Conservation (phyloP, 768 basidiomycete species). For the Tylopilus sp. region DNA sequence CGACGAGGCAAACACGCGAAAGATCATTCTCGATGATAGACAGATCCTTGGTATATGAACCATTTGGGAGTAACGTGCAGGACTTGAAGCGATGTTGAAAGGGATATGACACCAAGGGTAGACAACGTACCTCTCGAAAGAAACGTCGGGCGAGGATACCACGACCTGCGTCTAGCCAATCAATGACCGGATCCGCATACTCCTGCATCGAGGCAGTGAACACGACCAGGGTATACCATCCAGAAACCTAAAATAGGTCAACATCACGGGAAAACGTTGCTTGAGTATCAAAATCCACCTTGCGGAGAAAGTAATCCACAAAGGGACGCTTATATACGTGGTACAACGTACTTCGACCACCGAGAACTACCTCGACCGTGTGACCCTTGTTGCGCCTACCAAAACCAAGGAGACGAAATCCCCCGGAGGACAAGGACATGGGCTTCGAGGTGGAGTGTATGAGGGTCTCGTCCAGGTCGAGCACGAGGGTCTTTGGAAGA, state of each 20-base stretch:
- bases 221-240: constrained; percentile 98
- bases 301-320: constrained; percentile 91
- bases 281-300: constrained; percentile 46
- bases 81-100: constrained; percentile 47
- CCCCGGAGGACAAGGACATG: constrained; percentile 43
- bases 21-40: constrained; percentile 86
- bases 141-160: constrained; percentile 86
- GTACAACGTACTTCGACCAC: constrained; percentile 86
- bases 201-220: constrained; percentile 99
- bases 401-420: constrained; percentile 62
- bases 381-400: constrained; percentile 64
- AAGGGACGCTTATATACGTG: constrained; percentile 99
- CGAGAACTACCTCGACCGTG: constrained; percentile 90
- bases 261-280: background rate
- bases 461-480: constrained; percentile 97
- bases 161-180: constrained; percentile 95
- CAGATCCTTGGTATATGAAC: constrained; percentile 93
- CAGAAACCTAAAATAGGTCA: constrained; percentile 68
- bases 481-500: constrained; percentile 88
- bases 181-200: constrained; percentile 99
- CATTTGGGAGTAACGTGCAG: constrained; percentile 88
- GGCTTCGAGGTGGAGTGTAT: constrained; percentile 95
- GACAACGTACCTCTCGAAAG: constrained; percentile 79
- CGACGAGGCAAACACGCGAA: constrained; percentile 89
- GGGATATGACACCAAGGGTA: background rate